phyloP scores from a whole-genome alignment of 1,139 yeast genomes.

The Zygoascus hellenicus region DNA sequence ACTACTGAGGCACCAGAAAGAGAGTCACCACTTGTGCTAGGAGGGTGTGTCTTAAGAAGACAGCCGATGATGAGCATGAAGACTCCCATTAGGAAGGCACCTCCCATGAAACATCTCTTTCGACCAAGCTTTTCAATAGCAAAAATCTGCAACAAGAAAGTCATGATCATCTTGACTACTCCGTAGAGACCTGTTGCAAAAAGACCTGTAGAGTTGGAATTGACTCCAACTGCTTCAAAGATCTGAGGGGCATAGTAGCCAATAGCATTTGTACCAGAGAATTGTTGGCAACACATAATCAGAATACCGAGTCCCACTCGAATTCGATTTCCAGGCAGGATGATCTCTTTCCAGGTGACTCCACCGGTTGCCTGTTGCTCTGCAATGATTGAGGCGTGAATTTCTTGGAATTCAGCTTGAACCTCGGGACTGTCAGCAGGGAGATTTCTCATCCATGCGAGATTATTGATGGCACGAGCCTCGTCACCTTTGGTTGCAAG shows the following conservation, averaged over 20 bases:
- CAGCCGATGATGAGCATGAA: conserved; percentile 28
- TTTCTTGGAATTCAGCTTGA: conserved; percentile 15
- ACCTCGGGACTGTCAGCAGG: conserved; percentile 12
- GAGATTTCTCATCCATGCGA: conserved; percentile 12
- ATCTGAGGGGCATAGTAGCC: conserved; percentile 57
- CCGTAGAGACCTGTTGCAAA: conserved; percentile 47
- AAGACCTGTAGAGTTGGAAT: conserved; percentile 44
- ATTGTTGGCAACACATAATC: conserved; percentile 42
- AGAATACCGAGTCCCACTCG: conserved; percentile 15
- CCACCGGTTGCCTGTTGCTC: conserved; percentile 15
- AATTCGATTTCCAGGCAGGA: conserved; percentile 13
- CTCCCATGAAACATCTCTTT: conserved; percentile 44
- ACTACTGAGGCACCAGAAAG: conserved; percentile 19
- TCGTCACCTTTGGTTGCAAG: conserved; percentile 27
- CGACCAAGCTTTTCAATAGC: conserved; percentile 45
- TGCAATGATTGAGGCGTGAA: conserved; percentile 11
- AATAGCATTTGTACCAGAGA: conserved; percentile 64
- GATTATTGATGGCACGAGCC: conserved; percentile 11
- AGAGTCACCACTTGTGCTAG: conserved; percentile 8
- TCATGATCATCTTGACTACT: conserved; percentile 43
- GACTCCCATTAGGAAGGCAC: conserved; percentile 41
- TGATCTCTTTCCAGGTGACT: conserved; percentile 13
- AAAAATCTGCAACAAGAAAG: conserved; percentile 45
- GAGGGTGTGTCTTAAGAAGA: conserved; percentile 24
- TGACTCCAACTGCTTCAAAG: conserved; percentile 23